A percentile compares a stretch with the other conserved stretches of the same genome.
Evolutionary conservation across 78 protist genomes (phyloP).

Genomic region (Abeoforma whisleri): DNA sequence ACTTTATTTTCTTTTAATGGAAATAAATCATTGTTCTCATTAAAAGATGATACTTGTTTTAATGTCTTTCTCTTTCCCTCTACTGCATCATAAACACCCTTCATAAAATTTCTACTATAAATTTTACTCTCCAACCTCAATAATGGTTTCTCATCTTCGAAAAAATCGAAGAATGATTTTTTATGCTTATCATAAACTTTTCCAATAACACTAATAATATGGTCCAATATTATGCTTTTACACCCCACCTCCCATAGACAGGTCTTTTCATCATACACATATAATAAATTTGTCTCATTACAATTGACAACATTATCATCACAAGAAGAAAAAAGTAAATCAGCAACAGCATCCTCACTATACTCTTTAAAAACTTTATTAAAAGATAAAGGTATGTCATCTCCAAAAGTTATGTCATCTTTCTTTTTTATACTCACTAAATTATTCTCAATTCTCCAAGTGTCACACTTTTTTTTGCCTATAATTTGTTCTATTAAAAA

Average conservation of each 20-base stretch:
- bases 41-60: neutral
- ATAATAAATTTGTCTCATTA: neutral
- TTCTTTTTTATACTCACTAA: neutral
- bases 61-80: neutral
- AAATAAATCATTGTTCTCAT: neutral
- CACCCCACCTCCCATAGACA: neutral
- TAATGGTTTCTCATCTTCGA: neutral
- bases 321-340: no score
- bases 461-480: neutral
- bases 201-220: neutral
- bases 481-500: neutral
- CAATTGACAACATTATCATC: neutral
- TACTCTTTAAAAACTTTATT: neutral
- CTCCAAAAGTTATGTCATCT: neutral
- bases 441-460: neutral
- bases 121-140: no score
- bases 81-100: neutral
- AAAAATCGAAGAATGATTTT: no score
- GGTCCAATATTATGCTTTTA: neutral
- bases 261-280: neutral
- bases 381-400: neutral
- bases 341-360: neutral
- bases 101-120: no score
- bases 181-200: no score
- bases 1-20: neutral